Percentiles rank a stretch among this genome's conserved stretches.
Evolutionary conservation across 2,329 filamentous ascomycete species (phyloP).

Genomic region (Tolypocladium inflatum): DNA sequence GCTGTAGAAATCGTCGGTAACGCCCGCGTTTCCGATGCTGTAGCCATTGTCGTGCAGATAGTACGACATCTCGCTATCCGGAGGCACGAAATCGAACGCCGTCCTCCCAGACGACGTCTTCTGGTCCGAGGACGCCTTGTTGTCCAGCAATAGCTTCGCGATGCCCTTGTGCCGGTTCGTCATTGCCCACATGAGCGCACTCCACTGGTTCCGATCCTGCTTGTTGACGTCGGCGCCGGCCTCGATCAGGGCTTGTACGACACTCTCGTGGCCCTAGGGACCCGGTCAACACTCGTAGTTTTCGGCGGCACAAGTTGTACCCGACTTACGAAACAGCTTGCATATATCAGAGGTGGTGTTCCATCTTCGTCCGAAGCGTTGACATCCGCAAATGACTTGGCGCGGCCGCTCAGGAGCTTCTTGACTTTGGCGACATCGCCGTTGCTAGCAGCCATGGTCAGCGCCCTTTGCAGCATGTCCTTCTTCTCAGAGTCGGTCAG

Average conservation of each 20-base stretch:
- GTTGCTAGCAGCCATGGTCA: slow-evolving; percentile 95
- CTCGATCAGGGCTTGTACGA: slow-evolving; percentile 74
- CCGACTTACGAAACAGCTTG: slow-evolving; percentile 82
- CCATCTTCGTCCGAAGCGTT: slow-evolving; percentile 89
- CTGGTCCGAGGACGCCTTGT: slow-evolving; percentile 89
- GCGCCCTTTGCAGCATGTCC: slow-evolving; percentile 70
- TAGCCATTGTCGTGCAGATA: slow-evolving; percentile 95
- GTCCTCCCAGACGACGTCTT: slow-evolving; percentile 91
- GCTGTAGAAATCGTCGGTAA: slow-evolving; percentile 86
- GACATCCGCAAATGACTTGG: slow-evolving; percentile 69
- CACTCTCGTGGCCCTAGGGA: slow-evolving; percentile 70
- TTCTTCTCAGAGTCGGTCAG: slow-evolving; percentile 69
- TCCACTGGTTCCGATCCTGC: slow-evolving; percentile 96
- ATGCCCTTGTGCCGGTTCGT: slow-evolving; percentile 96
- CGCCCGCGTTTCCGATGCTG: slow-evolving; percentile 69
- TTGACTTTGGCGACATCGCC: slow-evolving; percentile 77
- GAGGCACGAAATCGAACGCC: slow-evolving; percentile 89
- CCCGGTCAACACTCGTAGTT: slow-evolving; percentile 4
- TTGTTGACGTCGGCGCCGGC: slow-evolving; percentile 84
- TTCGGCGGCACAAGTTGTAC: not conserved
- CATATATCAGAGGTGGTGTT: slow-evolving; percentile 93
- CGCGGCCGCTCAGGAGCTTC: slow-evolving; percentile 64
- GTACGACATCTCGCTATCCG: slow-evolving; percentile 92
- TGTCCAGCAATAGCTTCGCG: slow-evolving; percentile 83
- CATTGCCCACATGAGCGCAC: slow-evolving; percentile 98